Evolutionary conservation across 2,329 filamentous ascomycete genomes (phyloP), one percentile per base, ranked within the genome.

Genomic region (Aureobasidium uvarum): DNA sequence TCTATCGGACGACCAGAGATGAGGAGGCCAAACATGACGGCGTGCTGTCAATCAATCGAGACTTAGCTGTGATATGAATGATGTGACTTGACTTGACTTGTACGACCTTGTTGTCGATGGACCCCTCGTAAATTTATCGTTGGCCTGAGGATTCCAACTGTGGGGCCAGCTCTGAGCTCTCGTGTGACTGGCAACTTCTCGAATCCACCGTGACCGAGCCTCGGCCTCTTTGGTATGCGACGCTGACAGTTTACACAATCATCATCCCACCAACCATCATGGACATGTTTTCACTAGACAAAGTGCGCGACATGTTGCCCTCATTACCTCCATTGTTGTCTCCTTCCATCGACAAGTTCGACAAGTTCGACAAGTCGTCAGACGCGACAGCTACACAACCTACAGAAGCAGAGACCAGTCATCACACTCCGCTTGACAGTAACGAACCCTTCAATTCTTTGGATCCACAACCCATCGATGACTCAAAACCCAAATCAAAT

Each of bases 1-100:
- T 87, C 79, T 69, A 86, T 81, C 8, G 85, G 85, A 28, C 85
- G 81, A 66, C 84, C 84, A 48, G 85, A 85, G 65, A 87, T 78
- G 70, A 87, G 81, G 70, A 87, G 80, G 71, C 83, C 85, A 73
- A 87, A 87, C 83, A 87, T 87, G 38, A 28, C 72, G 31, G 33
- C n/a, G 58, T 43, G 55, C 25, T 43, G 18, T 60, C 5, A 14
- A 28, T 60, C 5, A 14, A 28, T 8, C 18, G 60, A 31, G 55
- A 45, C n/a, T 58, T 25, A 13, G 10, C 18, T 58, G 25, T 18
- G 20, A 16, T 20, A 54, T 51, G 25, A 51, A 16, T 31, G 46
- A 16, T 28, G 23, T 8, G 33, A 11, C 2, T 36, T 20, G 23
- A 55, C n/a, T 23, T 41, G 52, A 25, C 20, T 38, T 54, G 31